Evolutionary conservation across 495 filamentous ascomycete species (phyloP), one percentile per base, ranked within the genome.

Genomic region (Penicillium fimorum): DNA sequence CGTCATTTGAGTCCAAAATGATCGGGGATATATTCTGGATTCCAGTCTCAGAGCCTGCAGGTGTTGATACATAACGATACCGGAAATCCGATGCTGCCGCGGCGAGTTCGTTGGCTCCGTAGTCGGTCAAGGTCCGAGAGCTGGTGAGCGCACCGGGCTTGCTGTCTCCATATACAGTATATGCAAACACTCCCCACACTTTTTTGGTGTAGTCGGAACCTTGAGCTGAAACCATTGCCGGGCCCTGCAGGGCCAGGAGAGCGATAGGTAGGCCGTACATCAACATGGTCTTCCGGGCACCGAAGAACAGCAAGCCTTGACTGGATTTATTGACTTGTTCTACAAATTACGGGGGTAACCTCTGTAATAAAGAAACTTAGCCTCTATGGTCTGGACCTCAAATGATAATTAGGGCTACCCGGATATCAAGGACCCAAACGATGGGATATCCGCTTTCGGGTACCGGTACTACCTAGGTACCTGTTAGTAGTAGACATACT

Each of bases 101-200:
- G 61, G 78, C 81, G n/a, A 87, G 67, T 62, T 91, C 78, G 44
- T 80, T 79, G 43, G 87, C 86, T 38, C 91, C 91, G 51, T 88
- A 76, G 8, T 85, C 71, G 1, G 88, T 91, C 58, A 96, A 70
- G 4, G 60, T 55, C 1, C 76, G 78, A 30, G 72, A 60, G 9
- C 44, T 47, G 4, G 45, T 27, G 7, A 82, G 73, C 5, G 73
- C 61, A 60, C 83, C 77, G n/a, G 88, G 81, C 0, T 86, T 88
- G 20, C 84, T 84, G 55, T 92, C 90, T 44, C 90, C 90, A 59
- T 91, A 79, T 12, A 86, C 79, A 38, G 82, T 84, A 74, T 88
- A 91, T 60, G 89, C 82, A 49, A 89, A 88, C 24, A 84, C 76
- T 38, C 81, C 84, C 67, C 87, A 86, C 25, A 89, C 74, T 15